phyloP scores from a whole-genome alignment of 805 yeast species.

The Candida adriatica region DNA sequence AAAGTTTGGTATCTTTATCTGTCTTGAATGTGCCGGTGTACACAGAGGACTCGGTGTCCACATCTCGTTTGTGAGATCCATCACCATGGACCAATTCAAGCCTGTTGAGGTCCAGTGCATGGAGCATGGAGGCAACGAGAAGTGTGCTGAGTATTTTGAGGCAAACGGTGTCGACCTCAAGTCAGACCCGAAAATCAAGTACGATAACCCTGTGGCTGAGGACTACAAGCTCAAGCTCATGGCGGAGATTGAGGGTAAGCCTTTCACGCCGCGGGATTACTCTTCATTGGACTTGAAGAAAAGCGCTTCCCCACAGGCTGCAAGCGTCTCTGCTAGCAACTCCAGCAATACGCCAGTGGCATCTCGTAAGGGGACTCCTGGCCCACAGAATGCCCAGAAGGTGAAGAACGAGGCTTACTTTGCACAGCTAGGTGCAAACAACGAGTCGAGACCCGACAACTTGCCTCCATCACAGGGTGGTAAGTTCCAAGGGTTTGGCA shows the following conservation, averaged over 20 bases:
- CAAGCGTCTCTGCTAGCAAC: neutral
- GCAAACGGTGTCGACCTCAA: slow-evolving; percentile 62
- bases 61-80: slow-evolving; percentile 90
- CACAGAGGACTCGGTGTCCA: slow-evolving; percentile 97
- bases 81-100: slow-evolving; percentile 98
- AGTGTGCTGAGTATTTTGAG: slow-evolving; percentile 60
- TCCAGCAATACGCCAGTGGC: slow-evolving; percentile 24
- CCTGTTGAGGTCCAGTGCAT: slow-evolving; percentile 82
- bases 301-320: neutral
- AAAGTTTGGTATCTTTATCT: slow-evolving; percentile 93
- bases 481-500: slow-evolving; percentile 86
- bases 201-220: slow-evolving; percentile 86
- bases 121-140: slow-evolving; percentile 92
- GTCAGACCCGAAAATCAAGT: slow-evolving; percentile 66
- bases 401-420: slow-evolving; percentile 76
- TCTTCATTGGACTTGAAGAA: slow-evolving; percentile 26
- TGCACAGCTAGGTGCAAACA: slow-evolving; percentile 67
- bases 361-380: slow-evolving; percentile 37
- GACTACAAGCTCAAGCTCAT: slow-evolving; percentile 83
- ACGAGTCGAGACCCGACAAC: slow-evolving; percentile 66
- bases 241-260: slow-evolving; percentile 65
- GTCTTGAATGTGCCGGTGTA: slow-evolving; percentile 95
- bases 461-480: slow-evolving; percentile 95
- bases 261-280: slow-evolving; percentile 57
- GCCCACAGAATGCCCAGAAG: slow-evolving; percentile 24